A percentile compares a stretch with the other conserved stretches of the same genome.
Evolutionary conservation across 495 filamentous ascomycete genomes (phyloP).

Genomic region (Aspergillus diversus): DNA sequence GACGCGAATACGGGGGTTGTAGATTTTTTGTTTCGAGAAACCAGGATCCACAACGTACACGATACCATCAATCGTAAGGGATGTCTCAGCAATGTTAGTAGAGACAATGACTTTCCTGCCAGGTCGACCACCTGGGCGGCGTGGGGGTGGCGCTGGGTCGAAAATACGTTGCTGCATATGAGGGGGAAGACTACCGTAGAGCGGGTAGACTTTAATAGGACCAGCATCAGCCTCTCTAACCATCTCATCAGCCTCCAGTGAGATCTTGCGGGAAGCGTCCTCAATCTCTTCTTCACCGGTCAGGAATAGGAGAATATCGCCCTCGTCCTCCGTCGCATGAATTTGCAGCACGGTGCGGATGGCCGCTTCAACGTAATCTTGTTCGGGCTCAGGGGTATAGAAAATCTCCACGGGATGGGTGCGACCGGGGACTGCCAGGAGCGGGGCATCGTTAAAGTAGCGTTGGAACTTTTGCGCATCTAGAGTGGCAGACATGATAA

Average conservation of each 20-base stretch:
- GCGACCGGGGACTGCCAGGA: constrained; percentile 92
- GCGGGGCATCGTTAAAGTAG: constrained; percentile 94
- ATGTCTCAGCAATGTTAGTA: constrained; percentile 98
- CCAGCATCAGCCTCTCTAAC: constrained; percentile 86
- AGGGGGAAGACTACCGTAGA: constrained; percentile 93
- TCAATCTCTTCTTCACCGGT: constrained; percentile 99
- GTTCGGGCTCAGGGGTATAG: constrained; percentile 95
- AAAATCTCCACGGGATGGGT: constrained; percentile 98
- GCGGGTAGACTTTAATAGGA: constrained; percentile 85
- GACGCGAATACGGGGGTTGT: constrained; percentile 94
- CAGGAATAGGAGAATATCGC: constrained; percentile 93
- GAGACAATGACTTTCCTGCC: constrained; percentile 95
- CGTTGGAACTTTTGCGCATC: constrained; percentile 97
- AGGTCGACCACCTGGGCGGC: constrained; percentile 74
- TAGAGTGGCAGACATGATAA: constrained; percentile 97
- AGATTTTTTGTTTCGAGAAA: constrained; percentile 99
- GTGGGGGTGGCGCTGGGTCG: constrained; percentile 77
- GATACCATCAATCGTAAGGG: constrained; percentile 97
- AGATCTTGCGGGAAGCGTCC: constrained; percentile 89
- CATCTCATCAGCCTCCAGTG: constrained; percentile 88
- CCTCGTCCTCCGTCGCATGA: constrained; percentile 87
- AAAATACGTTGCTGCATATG: constrained; percentile 94
- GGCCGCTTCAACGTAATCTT: constrained; percentile 95
- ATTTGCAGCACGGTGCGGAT: constrained; percentile 95
- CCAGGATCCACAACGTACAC: constrained; percentile 99